Base-by-base conservation (phyloP, 768 basidiomycete genomes). In the Boletus eberwhitei region DNA sequence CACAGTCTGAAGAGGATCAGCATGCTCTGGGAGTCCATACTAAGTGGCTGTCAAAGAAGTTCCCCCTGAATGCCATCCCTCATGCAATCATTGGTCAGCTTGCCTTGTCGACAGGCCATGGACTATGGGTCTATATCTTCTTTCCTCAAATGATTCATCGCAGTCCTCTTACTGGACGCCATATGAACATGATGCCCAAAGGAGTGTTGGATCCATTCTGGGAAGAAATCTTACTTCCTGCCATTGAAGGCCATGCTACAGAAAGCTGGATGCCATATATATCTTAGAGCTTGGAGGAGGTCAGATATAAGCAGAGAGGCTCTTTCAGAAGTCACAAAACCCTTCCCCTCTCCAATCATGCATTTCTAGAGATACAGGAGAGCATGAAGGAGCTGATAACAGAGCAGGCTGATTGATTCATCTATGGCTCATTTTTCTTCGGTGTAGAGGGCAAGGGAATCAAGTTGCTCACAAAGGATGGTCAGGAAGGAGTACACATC, bases 371-470 rank as follows among this genome's bases (percentile, higher is more conserved):
- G 0, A 36, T 59, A 14, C 19, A 38, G 24, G 6, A 21, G 12
- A 13, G 1, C 12, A 39, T 41, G 40, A 40, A 22, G 2, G 6
- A 22, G 1, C 21, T 40, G 6, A 40, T 40, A 14, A 8, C 5
- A 9, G 37, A 38, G 8, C n/a, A 38, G 4, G n/a, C 16, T 3
- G 16, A 11, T 16, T 1, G 9, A 5, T 22, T 24, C 0, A 48
- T 54, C 9, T 64, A 48, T 57, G 54, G 54, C 0, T 64, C 56
- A 0, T 63, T 58, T 7, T 64, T 60, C n/a, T n/a, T n/a, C n/a
- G n/a, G n/a, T n/a, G n/a, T n/a, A n/a, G n/a, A n/a, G n/a, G n/a
- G n/a, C n/a, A 64, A 60, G 29, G 53, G 48, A 0, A 55, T 64
- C 43, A 64, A 64, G 47, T 56, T 64, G 0, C 26, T 48, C 7